Conservation (phyloP, 2,329 filamentous ascomycete genomes). For the Metarhizium sp. region DNA sequence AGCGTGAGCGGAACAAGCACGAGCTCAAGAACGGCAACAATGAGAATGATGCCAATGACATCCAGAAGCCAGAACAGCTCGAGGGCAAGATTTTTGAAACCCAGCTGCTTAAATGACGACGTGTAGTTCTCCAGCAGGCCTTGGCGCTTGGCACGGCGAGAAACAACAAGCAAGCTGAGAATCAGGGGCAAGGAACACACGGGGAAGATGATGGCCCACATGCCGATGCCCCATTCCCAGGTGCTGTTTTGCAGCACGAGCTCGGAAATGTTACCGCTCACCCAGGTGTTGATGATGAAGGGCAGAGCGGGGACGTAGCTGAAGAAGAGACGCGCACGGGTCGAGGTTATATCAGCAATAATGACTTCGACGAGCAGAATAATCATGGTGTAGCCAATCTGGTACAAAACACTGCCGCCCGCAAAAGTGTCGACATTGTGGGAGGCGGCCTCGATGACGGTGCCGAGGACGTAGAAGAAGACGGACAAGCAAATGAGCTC, state of each 20-base stretch:
- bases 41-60: conserved; percentile 43
- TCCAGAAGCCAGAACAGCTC: conserved; percentile 44
- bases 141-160: conserved; percentile 42
- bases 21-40: conserved; percentile 46
- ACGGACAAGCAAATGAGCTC: conserved; percentile 48
- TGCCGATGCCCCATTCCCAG: conserved; percentile 61
- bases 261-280: conserved; percentile 47
- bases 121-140: conserved; percentile 28
- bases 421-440: conserved; percentile 34
- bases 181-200: conserved; percentile 51
- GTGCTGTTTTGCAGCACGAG: conserved; percentile 25
- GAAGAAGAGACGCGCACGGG: conserved; percentile 54
- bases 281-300: conserved; percentile 57
- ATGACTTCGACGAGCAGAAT: conserved; percentile 54
- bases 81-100: conserved; percentile 35
- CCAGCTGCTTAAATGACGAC: conserved; percentile 20
- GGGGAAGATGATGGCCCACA: conserved; percentile 57
- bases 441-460: conserved; percentile 55
- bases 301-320: conserved; percentile 51
- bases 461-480: conserved; percentile 35
- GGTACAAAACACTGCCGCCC: conserved; percentile 56
- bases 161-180: conserved; percentile 44
- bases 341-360: conserved; percentile 57
- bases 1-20: conserved; percentile 58
- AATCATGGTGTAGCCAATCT: conserved; percentile 50